Base-by-base conservation (phyloP, 768 basidiomycete species). In the Nevesoporus exiguus region DNA sequence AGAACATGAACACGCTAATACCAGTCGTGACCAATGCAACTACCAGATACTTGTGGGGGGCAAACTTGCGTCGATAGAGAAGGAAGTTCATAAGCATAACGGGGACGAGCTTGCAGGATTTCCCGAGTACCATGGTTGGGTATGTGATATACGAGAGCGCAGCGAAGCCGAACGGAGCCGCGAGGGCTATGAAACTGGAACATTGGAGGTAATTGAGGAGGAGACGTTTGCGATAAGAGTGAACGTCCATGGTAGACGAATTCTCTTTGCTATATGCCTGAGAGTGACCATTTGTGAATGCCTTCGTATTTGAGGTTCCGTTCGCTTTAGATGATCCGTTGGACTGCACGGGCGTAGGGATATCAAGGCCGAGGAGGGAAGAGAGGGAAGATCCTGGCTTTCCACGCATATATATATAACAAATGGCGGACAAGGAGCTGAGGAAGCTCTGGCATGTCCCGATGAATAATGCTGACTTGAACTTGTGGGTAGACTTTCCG, bases 61-160 rank as follows among this genome's bases (percentile, higher is more conserved):
- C 90, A 70, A 98, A 98, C 58, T 81, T 80, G 46, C 96, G 87
- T 51, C 95, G 92, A 73, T 98, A 98, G 54, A 98, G 79, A 36
- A 98, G 64, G 62, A 98, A 85, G 73, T 98, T 98, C 88, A 98
- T 94, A 71, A 98, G 81, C 84, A 96, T 92, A 56, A 95, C 97
- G 0, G 97, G 97, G 41, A 99, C 93, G 67, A 99, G 91, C 70
- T 98, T 98, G 80, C 97, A 98, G 0, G 95, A 98, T 71, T 98
- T 98, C 49, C 92, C 97, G 59, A 98, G 87, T 31, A 98, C 95
- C 90, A 98, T 96, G 41, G 96, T 93, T 47, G 97, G 97, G 77
- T 98, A 98, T 17, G 93, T 93, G 67, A 99, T 94, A 74, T 96
- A 92, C 24, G 91, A 85, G 40, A 98, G 86, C 5, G 94, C 85